Percentiles rank a stretch among this genome's conserved stretches.
Conservation (phyloP, 2,329 filamentous ascomycete species). For the Fusarium sterilihyphosum region DNA sequence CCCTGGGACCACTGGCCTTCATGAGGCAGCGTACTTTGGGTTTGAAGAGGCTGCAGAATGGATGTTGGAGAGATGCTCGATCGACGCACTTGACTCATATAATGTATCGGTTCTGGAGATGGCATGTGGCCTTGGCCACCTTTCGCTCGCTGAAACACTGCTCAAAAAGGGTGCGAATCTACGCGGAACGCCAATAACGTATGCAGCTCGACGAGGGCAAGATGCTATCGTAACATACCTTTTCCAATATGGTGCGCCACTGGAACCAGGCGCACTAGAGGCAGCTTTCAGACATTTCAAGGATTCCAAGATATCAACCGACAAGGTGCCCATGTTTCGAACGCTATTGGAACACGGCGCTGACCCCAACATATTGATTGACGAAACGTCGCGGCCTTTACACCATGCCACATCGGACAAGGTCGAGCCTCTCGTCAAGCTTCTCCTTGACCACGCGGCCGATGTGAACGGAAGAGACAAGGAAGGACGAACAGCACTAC, state of each 20-base stretch:
- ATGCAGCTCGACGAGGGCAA: not conserved
- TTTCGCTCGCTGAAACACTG: not conserved
- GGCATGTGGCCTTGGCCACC: not conserved
- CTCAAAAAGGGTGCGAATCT: not conserved
- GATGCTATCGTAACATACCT: not conserved
- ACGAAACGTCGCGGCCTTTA: not conserved
- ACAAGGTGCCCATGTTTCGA: not conserved
- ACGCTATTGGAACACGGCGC: not conserved
- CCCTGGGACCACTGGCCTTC: not conserved
- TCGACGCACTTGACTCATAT: not conserved
- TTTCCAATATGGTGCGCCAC: not conserved
- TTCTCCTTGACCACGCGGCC: not conserved
- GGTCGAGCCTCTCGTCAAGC: not conserved
- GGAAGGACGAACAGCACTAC: not conserved
- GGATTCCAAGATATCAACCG: not conserved
- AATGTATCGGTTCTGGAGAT: not conserved
- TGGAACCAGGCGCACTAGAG: not conserved
- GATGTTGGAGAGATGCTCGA: not conserved
- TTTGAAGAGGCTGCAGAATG: not conserved
- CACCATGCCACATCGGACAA: not conserved
- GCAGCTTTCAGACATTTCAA: not conserved
- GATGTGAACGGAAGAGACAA: not conserved
- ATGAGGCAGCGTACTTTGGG: conserved; percentile 4
- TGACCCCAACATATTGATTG: not conserved
- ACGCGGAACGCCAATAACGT: not conserved